Evolutionary conservation across 176 grass and related monocot species (phyloP).

Genomic region (Musa troglodytarum): DNA sequence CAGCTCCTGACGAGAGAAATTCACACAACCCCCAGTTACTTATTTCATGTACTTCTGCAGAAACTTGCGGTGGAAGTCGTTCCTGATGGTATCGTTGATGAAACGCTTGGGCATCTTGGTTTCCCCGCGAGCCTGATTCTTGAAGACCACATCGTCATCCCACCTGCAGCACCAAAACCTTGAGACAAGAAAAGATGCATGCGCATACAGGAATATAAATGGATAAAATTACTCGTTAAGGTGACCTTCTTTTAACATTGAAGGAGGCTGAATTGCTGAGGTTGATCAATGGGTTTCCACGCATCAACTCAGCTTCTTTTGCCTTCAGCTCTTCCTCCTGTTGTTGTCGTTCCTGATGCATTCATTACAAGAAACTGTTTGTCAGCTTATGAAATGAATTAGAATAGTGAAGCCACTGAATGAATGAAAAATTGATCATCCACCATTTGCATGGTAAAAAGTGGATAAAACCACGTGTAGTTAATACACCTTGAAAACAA

Average conservation of each 20-base stretch:
- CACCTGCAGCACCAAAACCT: constrained; percentile 27
- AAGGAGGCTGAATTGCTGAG: constrained; percentile 67
- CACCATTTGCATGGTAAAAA: not conserved
- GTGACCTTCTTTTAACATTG: constrained; percentile 86
- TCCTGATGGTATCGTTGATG: constrained; percentile 93
- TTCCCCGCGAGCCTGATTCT: constrained; percentile 87
- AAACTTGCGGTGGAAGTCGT: constrained; percentile 94
- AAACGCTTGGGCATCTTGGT: constrained; percentile 80
- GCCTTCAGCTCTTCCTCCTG: constrained; percentile 84
- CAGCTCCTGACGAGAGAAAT: not conserved
- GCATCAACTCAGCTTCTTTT: constrained; percentile 88
- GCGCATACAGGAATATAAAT: not conserved
- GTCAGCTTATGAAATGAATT: not conserved
- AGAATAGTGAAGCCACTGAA: not conserved
- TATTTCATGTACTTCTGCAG: constrained; percentile 97
- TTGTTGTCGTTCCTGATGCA: constrained; percentile 46
- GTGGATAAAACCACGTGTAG: too few relatives aligned
- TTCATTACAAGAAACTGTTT: not conserved
- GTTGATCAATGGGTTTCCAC: constrained; percentile 81
- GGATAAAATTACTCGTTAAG: not conserved
- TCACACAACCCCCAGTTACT: not conserved
- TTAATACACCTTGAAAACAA: too few relatives aligned
- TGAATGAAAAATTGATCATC: not conserved
- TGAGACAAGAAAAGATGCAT: not conserved
- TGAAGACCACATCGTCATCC: constrained; percentile 93